Conservation (phyloP, 352 stramenopile genomes). For the Nothophytophthora sp. region DNA sequence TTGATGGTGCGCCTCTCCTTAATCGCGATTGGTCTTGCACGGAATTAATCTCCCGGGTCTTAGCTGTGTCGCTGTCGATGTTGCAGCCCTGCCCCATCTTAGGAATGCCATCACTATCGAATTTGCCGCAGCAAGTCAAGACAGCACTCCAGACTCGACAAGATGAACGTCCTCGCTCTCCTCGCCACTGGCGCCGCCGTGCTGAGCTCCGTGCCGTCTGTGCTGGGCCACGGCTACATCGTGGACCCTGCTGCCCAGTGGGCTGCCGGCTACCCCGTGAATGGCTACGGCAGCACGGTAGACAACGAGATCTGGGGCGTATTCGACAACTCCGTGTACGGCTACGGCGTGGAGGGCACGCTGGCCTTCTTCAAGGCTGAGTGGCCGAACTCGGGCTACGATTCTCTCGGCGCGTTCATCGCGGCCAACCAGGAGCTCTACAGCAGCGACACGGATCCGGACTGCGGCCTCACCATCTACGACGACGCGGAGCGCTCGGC, state of each 20-base stretch:
- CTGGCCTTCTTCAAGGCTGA: constrained; percentile 39
- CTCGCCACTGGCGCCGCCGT: constrained; percentile 25
- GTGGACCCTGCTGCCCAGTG: constrained; percentile 40
- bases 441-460: constrained; percentile 25
- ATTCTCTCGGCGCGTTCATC: constrained; percentile 44
- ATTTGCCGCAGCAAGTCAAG: too few species aligned
- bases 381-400: constrained; percentile 37
- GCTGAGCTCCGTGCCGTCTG: constrained; percentile 14
- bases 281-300: constrained; percentile 51
- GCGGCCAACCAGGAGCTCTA: constrained; percentile 45
- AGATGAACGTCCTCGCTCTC: constrained; percentile 29
- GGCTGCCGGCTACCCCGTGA: constrained; percentile 39
- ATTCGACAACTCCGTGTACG: constrained; percentile 41
- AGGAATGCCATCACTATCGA: too few species aligned
- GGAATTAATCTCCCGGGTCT: too few species aligned
- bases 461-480: constrained; percentile 46
- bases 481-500: constrained; percentile 36
- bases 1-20: too few species aligned
- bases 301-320: constrained; percentile 36
- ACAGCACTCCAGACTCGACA: too few species aligned
- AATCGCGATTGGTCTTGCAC: too few species aligned
- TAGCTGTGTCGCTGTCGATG: too few species aligned
- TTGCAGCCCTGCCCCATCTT: too few species aligned
- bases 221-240: constrained; percentile 41
- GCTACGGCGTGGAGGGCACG: constrained; percentile 35